A percentile compares a stretch with the other conserved stretches of the same genome.
Conservation (phyloP, 306 rosid species). For the Dalbergia cultrata region DNA sequence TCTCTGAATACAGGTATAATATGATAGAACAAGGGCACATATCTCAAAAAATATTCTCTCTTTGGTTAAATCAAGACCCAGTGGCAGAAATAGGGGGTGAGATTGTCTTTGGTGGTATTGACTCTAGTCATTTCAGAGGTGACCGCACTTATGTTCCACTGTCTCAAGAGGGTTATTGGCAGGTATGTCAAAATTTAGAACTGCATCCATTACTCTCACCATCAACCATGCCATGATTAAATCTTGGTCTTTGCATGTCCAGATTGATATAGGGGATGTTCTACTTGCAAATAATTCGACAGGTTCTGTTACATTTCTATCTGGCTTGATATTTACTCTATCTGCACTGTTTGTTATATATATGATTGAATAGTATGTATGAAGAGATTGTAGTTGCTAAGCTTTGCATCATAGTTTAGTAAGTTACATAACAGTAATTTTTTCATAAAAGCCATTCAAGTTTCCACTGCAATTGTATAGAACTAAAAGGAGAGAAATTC, state of each 20-base stretch:
- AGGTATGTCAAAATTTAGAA: conserved; percentile 53
- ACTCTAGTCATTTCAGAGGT: conserved; percentile 69
- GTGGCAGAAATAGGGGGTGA: conserved; percentile 57
- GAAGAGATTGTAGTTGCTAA: conserved; percentile 13
- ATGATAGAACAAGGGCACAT: conserved; percentile 53
- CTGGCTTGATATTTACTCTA: conserved; percentile 20
- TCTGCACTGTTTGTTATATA: background rate
- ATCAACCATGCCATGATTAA: conserved; percentile 35
- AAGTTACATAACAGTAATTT: background rate
- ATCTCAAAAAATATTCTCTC: conserved; percentile 45
- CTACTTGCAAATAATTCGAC: conserved; percentile 67
- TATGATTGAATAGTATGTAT: conserved; percentile 3
- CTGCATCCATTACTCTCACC: conserved; percentile 38
- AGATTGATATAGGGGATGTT: conserved; percentile 76
- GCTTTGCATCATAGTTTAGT: background rate
- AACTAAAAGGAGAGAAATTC: background rate
- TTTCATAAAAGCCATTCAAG: conserved; percentile 34
- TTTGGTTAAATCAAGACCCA: conserved; percentile 56
- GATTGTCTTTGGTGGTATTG: conserved; percentile 75
- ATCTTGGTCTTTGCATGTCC: conserved; percentile 42
- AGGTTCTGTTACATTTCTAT: conserved; percentile 55
- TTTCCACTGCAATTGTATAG: conserved; percentile 18
- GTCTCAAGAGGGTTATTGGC: conserved; percentile 74
- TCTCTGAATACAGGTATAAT: conserved; percentile 54
- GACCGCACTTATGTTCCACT: conserved; percentile 73